Conservation (phyloP, 495 filamentous ascomycete genomes). For the Sabuloglossum arenarium region DNA sequence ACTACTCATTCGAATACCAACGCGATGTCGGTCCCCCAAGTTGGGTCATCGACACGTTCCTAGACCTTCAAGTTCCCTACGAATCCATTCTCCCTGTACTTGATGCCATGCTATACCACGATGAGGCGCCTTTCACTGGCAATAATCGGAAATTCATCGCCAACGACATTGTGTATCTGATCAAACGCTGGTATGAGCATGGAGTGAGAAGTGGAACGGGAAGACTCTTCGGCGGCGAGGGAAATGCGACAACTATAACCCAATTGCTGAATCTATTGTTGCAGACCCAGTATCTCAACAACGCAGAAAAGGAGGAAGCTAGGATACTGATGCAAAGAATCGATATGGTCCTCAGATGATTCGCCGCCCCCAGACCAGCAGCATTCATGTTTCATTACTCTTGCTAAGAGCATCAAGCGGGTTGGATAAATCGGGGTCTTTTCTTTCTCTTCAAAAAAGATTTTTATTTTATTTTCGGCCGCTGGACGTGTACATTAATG, state of each 20-base stretch:
- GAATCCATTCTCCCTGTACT: slow-evolving; percentile 57
- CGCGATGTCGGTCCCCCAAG: slow-evolving; percentile 41
- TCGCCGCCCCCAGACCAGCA: not conserved
- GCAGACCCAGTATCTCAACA: not conserved
- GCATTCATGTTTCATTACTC: not conserved
- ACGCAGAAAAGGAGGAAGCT: not conserved
- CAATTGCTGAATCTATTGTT: not conserved
- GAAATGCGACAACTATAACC: slow-evolving; percentile 10
- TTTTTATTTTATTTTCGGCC: not conserved
- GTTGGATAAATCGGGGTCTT: not conserved
- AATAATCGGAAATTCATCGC: slow-evolving; percentile 36
- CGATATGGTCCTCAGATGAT: not conserved
- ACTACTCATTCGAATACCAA: slow-evolving; percentile 52
- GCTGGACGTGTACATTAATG: not conserved
- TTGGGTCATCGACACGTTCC: slow-evolving; percentile 70
- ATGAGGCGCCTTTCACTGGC: slow-evolving; percentile 66
- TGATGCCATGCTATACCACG: slow-evolving; percentile 63
- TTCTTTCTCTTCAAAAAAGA: not conserved
- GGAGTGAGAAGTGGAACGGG: slow-evolving; percentile 31
- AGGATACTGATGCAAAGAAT: not conserved
- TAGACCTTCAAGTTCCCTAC: slow-evolving; percentile 52
- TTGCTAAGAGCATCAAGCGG: not conserved
- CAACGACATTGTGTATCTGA: slow-evolving; percentile 38
- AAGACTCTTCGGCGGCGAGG: slow-evolving; percentile 17
- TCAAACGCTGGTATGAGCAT: slow-evolving; percentile 39